Evolutionary conservation across 2,329 filamentous ascomycete genomes (phyloP), one percentile per base, ranked within the genome.

Genomic region (Beauveria bassiana): DNA sequence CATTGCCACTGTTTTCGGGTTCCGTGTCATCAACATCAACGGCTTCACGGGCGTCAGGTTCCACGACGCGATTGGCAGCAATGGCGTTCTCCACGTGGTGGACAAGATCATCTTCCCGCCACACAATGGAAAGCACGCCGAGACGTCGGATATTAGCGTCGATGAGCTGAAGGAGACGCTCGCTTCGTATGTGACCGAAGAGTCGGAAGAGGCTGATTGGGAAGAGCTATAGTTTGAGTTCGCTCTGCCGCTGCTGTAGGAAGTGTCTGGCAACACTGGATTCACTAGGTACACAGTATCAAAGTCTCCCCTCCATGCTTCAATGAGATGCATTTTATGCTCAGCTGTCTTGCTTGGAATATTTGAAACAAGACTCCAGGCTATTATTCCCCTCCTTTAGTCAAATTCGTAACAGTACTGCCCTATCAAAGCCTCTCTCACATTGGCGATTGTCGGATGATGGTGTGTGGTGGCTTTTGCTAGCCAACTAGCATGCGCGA

Each of bases 51-150:
- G 78, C 7, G 88, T 96, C 1, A 77, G 78, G 0, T 77, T 90
- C 7, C 78, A 86, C 64, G 91, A 96, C 70, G 87, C 80, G 0
- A 73, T 95, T 61, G 89, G 87, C 0, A 83, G 81, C 69, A 90
- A 96, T 70, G 93, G 93, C 38, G 91, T 93, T 16, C 83, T 96
- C 43, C 93, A 96, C 61, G 86, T 93, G 18, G 79, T 95, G 0
- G 80, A 82, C 53, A 81, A 81, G 62, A 85, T 96, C 0, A 75
- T 96, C 62, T 85, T 97, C 65, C 93, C 93, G 47, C 90, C 91
- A 1, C 86, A 83, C 74, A 70, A 78, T 16, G 55, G 55, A 28
- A 62, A 66, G 31, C 49, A 62, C 20, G 20, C 38, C 34, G 26
- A 61, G 24, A 52, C 59, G 8, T 49, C 59, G 3, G 64, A 65